Conservation (phyloP, 2,329 filamentous ascomycete species). For the Cercospora zeae-maydis region DNA sequence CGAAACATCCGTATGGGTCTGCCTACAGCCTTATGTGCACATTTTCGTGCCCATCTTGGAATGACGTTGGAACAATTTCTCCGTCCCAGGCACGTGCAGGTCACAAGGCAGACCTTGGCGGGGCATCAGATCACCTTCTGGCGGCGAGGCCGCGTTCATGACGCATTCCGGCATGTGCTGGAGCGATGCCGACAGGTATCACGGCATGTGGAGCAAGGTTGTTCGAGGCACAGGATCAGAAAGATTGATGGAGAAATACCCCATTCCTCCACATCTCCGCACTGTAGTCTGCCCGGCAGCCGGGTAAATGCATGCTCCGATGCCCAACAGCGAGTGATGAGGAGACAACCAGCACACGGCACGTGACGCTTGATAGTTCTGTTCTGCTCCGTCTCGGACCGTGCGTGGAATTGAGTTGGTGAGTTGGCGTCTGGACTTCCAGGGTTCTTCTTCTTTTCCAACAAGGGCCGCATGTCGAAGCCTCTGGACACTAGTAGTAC, state of each 20-base stretch:
- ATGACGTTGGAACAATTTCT: constrained; percentile 4
- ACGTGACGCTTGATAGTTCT: not conserved
- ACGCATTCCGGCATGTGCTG: not conserved
- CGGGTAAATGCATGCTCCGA: not conserved
- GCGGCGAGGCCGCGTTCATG: not conserved
- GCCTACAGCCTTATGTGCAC: not conserved
- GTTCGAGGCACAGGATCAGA: not conserved
- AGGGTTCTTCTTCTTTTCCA: not conserved
- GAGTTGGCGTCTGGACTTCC: not conserved
- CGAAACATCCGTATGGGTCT: not conserved
- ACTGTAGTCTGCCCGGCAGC: not conserved
- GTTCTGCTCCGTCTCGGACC: not conserved
- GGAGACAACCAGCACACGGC: not conserved
- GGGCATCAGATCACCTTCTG: not conserved
- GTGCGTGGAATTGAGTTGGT: not conserved
- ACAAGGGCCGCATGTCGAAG: no score
- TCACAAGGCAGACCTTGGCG: constrained; percentile 1
- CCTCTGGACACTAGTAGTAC: not conserved
- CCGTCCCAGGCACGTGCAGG: constrained; percentile 2
- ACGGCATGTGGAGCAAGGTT: constrained; percentile 5
- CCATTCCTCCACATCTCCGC: not conserved
- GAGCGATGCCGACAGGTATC: not conserved
- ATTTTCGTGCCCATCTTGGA: not conserved
- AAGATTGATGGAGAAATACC: constrained; percentile 11
- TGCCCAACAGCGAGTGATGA: not conserved